A percentile compares a stretch with the other conserved stretches of the same genome.
These are phyloP conservation scores for Plenodomus biglobosus DNA, from an alignment of 2,329 filamentous ascomycete genomes.

Conservation along the genomic window DNA sequence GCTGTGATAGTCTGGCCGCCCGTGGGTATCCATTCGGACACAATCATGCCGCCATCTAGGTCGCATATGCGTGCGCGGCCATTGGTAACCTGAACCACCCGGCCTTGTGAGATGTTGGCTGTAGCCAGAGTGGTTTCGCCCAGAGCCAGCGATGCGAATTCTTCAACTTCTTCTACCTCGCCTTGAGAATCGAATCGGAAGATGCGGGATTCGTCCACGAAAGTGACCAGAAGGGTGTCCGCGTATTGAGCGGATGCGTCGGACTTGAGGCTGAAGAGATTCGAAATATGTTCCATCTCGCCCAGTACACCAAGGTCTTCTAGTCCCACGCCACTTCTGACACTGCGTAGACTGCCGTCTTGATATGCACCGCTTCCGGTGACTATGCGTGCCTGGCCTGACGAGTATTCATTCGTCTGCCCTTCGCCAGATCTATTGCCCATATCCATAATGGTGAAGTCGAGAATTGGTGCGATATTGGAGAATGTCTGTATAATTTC, in stretches of 20 bases:
- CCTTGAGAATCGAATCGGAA: conserved; percentile 75
- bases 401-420: conserved; percentile 87
- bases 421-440: conserved; percentile 78
- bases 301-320: conserved; percentile 83
- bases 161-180: conserved; percentile 82
- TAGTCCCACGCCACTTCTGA: conserved; percentile 89
- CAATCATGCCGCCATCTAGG: conserved; percentile 54
- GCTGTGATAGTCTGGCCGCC: conserved; percentile 66
- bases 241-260: conserved; percentile 53
- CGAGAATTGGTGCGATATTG: conserved; percentile 88
- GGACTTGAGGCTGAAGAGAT: conserved; percentile 68
- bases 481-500: conserved; percentile 72
- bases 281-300: conserved; percentile 72
- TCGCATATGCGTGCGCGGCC: conserved; percentile 65
- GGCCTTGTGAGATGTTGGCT: conserved; percentile 63
- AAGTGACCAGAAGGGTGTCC: conserved; percentile 78
- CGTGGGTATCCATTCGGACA: conserved; percentile 61
- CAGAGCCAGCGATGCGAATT: conserved; percentile 71
- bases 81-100: conserved; percentile 75
- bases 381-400: conserved; percentile 89
- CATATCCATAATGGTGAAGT: conserved; percentile 96
- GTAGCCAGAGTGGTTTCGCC: conserved; percentile 71
- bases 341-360: conserved; percentile 84
- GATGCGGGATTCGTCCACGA: conserved; percentile 78
- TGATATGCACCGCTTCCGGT: conserved; percentile 89